Conservation (phyloP, 139 green algal species). For the Spirogloea muscicola region DNA sequence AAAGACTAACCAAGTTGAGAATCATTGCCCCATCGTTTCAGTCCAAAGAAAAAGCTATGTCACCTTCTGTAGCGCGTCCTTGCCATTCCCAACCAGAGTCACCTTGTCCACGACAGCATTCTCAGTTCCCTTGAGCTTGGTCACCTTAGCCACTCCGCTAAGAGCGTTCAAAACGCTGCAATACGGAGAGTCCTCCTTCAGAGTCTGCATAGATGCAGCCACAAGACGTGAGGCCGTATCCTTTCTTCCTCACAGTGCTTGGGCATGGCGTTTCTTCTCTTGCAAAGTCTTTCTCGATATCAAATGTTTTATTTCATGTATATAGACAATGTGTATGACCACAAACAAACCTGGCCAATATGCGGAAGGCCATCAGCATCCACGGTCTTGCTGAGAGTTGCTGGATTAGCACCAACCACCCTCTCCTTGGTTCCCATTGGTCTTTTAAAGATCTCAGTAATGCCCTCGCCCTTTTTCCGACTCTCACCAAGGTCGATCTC, state of each 20-base stretch:
- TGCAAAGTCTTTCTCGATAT: too few relatives aligned
- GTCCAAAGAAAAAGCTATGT: too few relatives aligned
- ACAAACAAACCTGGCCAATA: constrained; percentile 30
- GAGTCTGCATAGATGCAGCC: constrained; percentile 3
- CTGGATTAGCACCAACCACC: not conserved
- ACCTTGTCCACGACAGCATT: constrained; percentile 77
- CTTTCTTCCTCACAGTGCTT: too few relatives aligned
- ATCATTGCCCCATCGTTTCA: too few relatives aligned
- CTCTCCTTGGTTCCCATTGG: not conserved
- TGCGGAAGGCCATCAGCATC: constrained; percentile 16
- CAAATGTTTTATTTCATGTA: too few relatives aligned
- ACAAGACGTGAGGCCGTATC: too few relatives aligned
- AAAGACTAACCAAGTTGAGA: too few relatives aligned
- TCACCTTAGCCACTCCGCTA: constrained; percentile 31
- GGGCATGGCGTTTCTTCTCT: too few relatives aligned
- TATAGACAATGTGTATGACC: too few relatives aligned
- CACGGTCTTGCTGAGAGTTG: too few relatives aligned
- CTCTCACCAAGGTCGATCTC: not conserved
- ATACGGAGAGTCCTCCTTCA: constrained; percentile 52
- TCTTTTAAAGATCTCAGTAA: not conserved
- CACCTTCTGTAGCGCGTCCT: constrained; percentile 56
- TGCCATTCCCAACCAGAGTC: constrained; percentile 26
- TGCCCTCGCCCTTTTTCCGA: not conserved
- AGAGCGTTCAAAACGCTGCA: constrained; percentile 62
- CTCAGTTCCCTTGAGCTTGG: constrained; percentile 88